Evolutionary conservation across 352 stramenopile species (phyloP), one percentile per base, ranked within the genome.

Genomic region (Discostella stelligera): DNA sequence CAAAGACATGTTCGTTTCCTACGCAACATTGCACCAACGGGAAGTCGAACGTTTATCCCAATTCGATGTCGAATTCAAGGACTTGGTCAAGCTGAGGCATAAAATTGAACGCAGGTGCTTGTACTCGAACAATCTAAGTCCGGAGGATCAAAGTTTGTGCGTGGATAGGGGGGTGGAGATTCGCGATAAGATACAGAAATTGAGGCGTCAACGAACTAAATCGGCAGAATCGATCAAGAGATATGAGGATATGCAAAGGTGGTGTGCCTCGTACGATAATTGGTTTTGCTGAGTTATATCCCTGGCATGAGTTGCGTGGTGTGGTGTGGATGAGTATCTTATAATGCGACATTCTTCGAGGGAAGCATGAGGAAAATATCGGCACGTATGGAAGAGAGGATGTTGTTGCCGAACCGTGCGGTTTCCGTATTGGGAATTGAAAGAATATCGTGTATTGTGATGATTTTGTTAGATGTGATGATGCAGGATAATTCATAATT

Each of bases 201-300:
- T 80, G 44, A 16, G 66, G 27, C 27, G 16, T n/a, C 16, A 60
- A 20, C 50, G 73, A 32, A 30, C 60, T 0, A 75, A 66, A 18
- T 75, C 58, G 32, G 37, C 27, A 6, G 53, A 70, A 23, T 18
- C 56, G 14, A 80, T 80, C 48, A 32, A 66, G 9, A 48, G 73
- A 50, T 80, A 75, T 56, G 30, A 80, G n/a, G 20, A 49, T 25
- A 70, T 58, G 73, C 68, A 71, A 18, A 39, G 23, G n/a, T 80
- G 73, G 73, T 80, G 73, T 66, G 73, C 73, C n/a, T 75, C 65
- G n/a, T 80, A 71, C 41, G 66, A 66, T 20, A 80, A 80, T 71
- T 80, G 73, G 73, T 75, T 80, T 46, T 80, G 73, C 49, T 80
- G 37, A 66, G 18, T 10, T 30, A 58, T 54, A 3, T 54, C 20